Percentiles rank a stretch among this genome's conserved stretches.
phyloP scores from a whole-genome alignment of 331 rosid species.

The Prunus yedoensis region DNA sequence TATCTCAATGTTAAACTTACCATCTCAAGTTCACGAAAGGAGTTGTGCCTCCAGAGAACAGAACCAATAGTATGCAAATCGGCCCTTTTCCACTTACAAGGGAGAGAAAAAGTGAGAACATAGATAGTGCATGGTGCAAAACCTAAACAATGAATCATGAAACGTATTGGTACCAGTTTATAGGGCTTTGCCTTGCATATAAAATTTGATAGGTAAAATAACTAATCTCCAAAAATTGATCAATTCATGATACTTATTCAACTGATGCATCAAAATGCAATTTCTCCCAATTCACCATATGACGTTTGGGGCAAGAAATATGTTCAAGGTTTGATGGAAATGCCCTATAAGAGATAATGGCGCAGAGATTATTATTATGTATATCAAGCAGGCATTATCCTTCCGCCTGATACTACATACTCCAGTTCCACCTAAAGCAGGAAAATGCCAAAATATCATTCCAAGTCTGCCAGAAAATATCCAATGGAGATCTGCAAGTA shows the following conservation, averaged over 20 bases:
- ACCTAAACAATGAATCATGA: constrained; percentile 44
- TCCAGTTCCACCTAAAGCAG: constrained; percentile 87
- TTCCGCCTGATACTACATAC: constrained; percentile 60
- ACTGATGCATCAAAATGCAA: neutral
- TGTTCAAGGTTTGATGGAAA: neutral
- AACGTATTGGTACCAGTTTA: constrained; percentile 17
- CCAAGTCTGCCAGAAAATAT: constrained; percentile 80
- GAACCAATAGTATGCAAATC: constrained; percentile 85
- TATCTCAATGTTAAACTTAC: constrained; percentile 37
- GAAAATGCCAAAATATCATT: constrained; percentile 76
- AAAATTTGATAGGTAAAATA: neutral
- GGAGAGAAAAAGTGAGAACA: constrained; percentile 69
- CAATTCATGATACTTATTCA: neutral
- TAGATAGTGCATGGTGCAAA: constrained; percentile 77
- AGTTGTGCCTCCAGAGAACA: constrained; percentile 84
- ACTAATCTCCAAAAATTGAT: neutral
- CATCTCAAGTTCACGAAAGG: constrained; percentile 92
- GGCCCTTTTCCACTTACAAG: constrained; percentile 78
- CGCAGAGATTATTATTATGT: neutral
- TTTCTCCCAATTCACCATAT: neutral
- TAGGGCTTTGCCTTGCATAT: neutral
- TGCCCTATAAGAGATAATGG: neutral
- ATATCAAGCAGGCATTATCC: constrained; percentile 15
- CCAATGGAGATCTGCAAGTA: constrained; percentile 75
- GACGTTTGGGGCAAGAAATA: neutral